Conservation (phyloP, 352 stramenopile genomes). For the Globisporangium barbulae region DNA sequence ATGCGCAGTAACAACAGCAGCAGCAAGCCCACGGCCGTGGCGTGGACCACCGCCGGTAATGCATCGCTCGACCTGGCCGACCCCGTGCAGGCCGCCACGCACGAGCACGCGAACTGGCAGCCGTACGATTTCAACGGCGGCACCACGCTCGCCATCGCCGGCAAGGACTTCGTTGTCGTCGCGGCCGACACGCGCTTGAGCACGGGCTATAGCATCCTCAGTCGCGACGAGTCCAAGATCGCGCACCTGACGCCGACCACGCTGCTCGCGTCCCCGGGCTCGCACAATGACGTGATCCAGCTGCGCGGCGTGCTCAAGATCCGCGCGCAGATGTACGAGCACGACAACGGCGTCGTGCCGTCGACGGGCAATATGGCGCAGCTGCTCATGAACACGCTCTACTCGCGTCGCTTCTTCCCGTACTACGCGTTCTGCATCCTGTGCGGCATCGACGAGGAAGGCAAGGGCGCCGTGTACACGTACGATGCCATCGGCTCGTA, state of each 20-base stretch:
- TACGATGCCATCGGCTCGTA: conserved; percentile 97
- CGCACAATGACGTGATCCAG: conserved; percentile 87
- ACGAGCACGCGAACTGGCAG: conserved; percentile 62
- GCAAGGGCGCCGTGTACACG: conserved; percentile 96
- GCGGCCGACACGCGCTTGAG: conserved; percentile 95
- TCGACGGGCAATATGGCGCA: conserved; percentile 92
- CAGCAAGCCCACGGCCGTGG: conserved; percentile 49
- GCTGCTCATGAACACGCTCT: conserved; percentile 98
- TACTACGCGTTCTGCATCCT: conserved; percentile 99
- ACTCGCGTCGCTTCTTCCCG: conserved; percentile 98
- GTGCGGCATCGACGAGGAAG: conserved; percentile 94
- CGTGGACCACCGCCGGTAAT: conserved; percentile 64
- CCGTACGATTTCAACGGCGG: conserved; percentile 87
- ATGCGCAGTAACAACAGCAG: conserved; percentile 14
- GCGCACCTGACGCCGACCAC: conserved; percentile 66
- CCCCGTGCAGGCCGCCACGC: conserved; percentile 28
- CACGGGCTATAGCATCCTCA: conserved; percentile 97
- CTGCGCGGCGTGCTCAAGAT: conserved; percentile 77
- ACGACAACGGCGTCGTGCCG: conserved; percentile 96
- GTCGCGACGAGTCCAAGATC: conserved; percentile 92
- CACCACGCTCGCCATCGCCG: conserved; percentile 91
- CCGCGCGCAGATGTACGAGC: conserved; percentile 86
- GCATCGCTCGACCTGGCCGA: conserved; percentile 36
- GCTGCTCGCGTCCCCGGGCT: conserved; percentile 74
- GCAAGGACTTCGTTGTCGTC: conserved; percentile 95